These are phyloP conservation scores for Lasiosphaeris hirsuta DNA, from an alignment of 495 filamentous ascomycete species.

Conservation along the genomic window DNA sequence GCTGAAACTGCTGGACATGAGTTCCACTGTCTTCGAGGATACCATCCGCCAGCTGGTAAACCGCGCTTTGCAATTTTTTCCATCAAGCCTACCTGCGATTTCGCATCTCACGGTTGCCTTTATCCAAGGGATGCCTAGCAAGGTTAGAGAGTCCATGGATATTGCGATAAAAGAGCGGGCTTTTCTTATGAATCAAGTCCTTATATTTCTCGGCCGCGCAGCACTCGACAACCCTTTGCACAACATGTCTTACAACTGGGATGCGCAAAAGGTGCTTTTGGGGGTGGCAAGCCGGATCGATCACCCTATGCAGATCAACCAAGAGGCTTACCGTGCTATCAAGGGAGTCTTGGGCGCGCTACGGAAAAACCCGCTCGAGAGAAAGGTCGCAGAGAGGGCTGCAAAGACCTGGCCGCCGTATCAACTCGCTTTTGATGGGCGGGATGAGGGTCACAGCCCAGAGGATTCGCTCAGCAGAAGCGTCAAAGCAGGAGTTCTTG, in stretches of 20 bases:
- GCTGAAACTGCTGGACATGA: no score
- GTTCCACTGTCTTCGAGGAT: no score
- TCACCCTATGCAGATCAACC: constrained; percentile 34
- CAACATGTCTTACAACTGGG: constrained; percentile 42
- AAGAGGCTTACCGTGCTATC: constrained; percentile 36
- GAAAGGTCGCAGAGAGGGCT: constrained; percentile 32
- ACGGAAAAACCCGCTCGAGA: constrained; percentile 36
- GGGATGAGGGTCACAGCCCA: constrained; percentile 37
- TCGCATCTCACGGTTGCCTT: constrained; percentile 30
- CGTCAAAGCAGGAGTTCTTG: constrained; percentile 36
- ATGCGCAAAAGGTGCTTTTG: constrained; percentile 41
- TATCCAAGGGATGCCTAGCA: constrained; percentile 28
- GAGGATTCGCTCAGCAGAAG: constrained; percentile 43
- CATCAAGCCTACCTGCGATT: constrained; percentile 29
- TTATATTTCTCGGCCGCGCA: constrained; percentile 30
- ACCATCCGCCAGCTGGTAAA: constrained; percentile 24
- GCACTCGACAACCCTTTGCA: constrained; percentile 25
- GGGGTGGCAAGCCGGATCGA: constrained; percentile 33
- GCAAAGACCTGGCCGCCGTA: constrained; percentile 47
- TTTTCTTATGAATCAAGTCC: constrained; percentile 33
- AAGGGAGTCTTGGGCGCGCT: constrained; percentile 39
- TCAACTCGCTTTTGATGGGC: constrained; percentile 40
- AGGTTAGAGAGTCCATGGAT: neutral
- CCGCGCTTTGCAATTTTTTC: constrained; percentile 31
- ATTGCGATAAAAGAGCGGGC: constrained; percentile 19